Conservation (phyloP, 495 filamentous ascomycete species). For the Penicillium subrubescens region DNA sequence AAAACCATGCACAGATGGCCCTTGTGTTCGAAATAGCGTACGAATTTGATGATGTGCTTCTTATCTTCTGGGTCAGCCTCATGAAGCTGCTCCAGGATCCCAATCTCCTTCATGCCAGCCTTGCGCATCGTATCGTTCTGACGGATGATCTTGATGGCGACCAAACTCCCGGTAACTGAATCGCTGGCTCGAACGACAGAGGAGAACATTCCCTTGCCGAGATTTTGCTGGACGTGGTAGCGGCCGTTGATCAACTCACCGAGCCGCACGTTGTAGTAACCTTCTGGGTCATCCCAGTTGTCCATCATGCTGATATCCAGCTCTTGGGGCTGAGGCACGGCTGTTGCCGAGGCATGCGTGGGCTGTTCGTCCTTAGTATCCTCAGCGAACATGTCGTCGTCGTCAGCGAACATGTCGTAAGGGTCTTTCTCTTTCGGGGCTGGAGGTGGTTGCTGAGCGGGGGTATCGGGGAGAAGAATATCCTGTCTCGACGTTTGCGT, state of each 20-base stretch:
- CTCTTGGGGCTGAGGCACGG: slow-evolving; percentile 61
- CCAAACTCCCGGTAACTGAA: slow-evolving; percentile 65
- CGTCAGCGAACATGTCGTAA: slow-evolving; percentile 94
- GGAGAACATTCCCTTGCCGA: slow-evolving; percentile 97
- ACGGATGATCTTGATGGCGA: slow-evolving; percentile 92
- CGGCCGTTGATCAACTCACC: slow-evolving; percentile 86
- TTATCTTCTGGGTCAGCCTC: slow-evolving; percentile 85
- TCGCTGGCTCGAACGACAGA: slow-evolving; percentile 92
- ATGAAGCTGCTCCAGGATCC: slow-evolving; percentile 81
- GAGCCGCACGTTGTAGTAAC: slow-evolving; percentile 89
- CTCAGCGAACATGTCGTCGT: slow-evolving; percentile 86
- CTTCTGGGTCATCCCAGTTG: slow-evolving; percentile 90
- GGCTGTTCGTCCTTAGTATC: slow-evolving; percentile 50
- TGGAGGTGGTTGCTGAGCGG: slow-evolving; percentile 35
- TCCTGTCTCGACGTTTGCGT: slow-evolving; percentile 58
- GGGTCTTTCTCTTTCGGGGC: slow-evolving; percentile 54
- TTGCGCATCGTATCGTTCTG: slow-evolving; percentile 93
- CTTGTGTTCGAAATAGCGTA: slow-evolving; percentile 90
- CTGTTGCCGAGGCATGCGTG: slow-evolving; percentile 46
- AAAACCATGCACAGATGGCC: slow-evolving; percentile 95
- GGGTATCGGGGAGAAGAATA: slow-evolving; percentile 53
- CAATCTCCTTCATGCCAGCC: slow-evolving; percentile 92
- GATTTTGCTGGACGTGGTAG: slow-evolving; percentile 78
- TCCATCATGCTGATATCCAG: slow-evolving; percentile 84
- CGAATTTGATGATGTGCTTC: slow-evolving; percentile 87